Percentiles rank a stretch among this genome's conserved stretches.
These are phyloP conservation scores for Cladophialophora carrionii DNA, from an alignment of 2,329 filamentous ascomycete genomes.

Conservation along the genomic window DNA sequence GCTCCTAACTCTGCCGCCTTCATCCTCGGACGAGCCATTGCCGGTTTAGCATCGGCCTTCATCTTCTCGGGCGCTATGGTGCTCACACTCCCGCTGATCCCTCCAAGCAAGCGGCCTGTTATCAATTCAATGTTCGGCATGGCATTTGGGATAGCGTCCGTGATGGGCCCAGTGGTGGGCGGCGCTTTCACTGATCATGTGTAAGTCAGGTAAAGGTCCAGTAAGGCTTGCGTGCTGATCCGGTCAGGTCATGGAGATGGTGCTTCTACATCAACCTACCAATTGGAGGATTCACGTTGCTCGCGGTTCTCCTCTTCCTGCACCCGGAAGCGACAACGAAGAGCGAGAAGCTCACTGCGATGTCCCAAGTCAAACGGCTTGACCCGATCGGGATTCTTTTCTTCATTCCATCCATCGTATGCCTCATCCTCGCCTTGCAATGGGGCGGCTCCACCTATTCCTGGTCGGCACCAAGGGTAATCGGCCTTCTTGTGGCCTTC, in stretches of 20 bases:
- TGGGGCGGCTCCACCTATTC: conserved; percentile 50
- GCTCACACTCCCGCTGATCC: conserved; percentile 39
- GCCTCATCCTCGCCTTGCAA: conserved; percentile 47
- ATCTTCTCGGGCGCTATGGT: conserved; percentile 45
- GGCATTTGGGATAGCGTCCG: conserved; percentile 43
- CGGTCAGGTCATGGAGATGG: conserved; percentile 6
- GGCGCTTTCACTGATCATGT: conserved; percentile 45
- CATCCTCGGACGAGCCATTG: conserved; percentile 49
- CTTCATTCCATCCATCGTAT: conserved; percentile 43
- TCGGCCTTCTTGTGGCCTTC: conserved; percentile 55
- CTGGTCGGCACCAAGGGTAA: conserved; percentile 51
- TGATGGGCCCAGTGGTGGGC: conserved; percentile 48
- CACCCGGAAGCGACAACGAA: conserved; percentile 22
- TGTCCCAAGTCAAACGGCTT: conserved; percentile 17
- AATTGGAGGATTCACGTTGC: conserved; percentile 44
- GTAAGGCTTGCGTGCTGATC: neutral
- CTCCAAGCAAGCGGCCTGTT: conserved; percentile 39
- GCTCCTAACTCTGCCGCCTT: conserved; percentile 46
- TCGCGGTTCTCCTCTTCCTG: conserved; percentile 29
- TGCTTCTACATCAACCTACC: conserved; percentile 39
- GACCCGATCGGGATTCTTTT: conserved; percentile 45
- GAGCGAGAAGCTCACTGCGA: conserved; percentile 37
- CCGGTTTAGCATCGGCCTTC: conserved; percentile 46
- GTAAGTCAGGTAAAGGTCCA: neutral
- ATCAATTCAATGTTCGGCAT: conserved; percentile 33